Base-by-base conservation (phyloP, 441 rosid species). In the Eutrema salsugineum region DNA sequence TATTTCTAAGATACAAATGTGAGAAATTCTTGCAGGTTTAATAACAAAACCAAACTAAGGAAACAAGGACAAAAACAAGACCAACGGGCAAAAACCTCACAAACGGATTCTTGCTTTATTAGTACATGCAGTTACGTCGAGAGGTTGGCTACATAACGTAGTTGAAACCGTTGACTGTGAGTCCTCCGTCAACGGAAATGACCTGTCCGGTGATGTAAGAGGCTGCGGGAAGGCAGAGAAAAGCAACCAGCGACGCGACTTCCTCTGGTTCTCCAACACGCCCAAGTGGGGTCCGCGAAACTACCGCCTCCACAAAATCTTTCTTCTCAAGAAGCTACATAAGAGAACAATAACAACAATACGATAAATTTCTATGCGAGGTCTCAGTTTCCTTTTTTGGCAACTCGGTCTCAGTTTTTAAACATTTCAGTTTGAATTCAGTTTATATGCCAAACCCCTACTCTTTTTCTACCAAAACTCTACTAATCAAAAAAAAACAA, bases 131-230 rank as follows among this genome's bases (percentile, higher is more conserved):
- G 60, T 48, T 15, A 61, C n/a, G 39, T 5, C 15, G 15, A 28
- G 55, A n/a, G 71, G 3, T 9, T 33, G 56, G 8, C 47, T 68
- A 53, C 78, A 27, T 17, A 47, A 51, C 73, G 6, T 88, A 74
- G 71, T 40, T 64, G 49, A 91, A 88, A 32, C 93, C 93, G 30
- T 91, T 83, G 46, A 70, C 90, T 3, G 87, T 73, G 76, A 81
- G 63, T 73, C 97, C 97, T 56, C 96, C 98, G n/a, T 94, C 97
- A 1, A 91, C 95, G 0, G 88, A 78, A 49, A 88, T 84, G 49
- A 87, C 60, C 76, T 88, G 96, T 44, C 97, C 98, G 0, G 96
- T 94, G 38, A 91, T 89, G 77, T 91, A 91, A 40, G 97, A 87
- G 12, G 98, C 82, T 22, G 93, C 91, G 0, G 97, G 97, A 17